phyloP scores from a whole-genome alignment of 202 grass and related monocot species.

The Setaria italica region DNA sequence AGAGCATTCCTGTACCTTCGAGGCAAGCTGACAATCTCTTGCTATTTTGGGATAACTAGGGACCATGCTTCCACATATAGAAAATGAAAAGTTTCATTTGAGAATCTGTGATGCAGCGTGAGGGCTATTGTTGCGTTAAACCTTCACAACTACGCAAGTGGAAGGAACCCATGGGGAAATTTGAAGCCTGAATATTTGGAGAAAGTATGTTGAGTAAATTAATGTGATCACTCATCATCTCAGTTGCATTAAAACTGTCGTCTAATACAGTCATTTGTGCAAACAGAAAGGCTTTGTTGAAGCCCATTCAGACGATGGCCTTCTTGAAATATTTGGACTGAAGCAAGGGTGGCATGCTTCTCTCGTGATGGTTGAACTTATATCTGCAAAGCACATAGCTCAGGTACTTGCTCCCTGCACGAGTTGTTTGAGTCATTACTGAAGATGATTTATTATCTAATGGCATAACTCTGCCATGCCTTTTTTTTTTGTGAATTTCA shows the following conservation, averaged over 20 bases:
- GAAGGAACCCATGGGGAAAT: slow-evolving; percentile 96
- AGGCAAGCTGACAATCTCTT: slow-evolving; percentile 59
- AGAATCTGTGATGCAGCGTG: slow-evolving; percentile 64
- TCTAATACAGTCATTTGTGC: slow-evolving; percentile 39
- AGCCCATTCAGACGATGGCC: slow-evolving; percentile 86
- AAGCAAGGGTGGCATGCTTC: slow-evolving; percentile 99
- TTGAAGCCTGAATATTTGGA: slow-evolving; percentile 97
- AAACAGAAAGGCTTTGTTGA: slow-evolving; percentile 94
- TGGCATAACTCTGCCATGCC: not conserved
- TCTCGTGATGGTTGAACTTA: slow-evolving; percentile 99
- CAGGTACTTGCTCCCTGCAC: slow-evolving; percentile 60
- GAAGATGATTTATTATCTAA: slow-evolving; percentile 9
- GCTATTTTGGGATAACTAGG: slow-evolving; percentile 15
- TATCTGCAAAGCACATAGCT: slow-evolving; percentile 98
- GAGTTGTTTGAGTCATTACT: not conserved
- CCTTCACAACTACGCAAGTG: slow-evolving; percentile 98
- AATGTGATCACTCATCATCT: slow-evolving; percentile 12
- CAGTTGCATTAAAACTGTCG: slow-evolving; percentile 15
- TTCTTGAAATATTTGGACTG: slow-evolving; percentile 98
- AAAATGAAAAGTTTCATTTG: slow-evolving; percentile 31
- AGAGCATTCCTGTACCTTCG: slow-evolving; percentile 74
- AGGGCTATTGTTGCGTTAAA: slow-evolving; percentile 96
- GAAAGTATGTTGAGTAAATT: slow-evolving; percentile 61
- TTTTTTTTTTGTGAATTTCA: not conserved
- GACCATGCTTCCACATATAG: slow-evolving; percentile 16